These are phyloP conservation scores for Ceratopteris richardii DNA, from an alignment of 75 land plant genomes.

Conservation along the genomic window DNA sequence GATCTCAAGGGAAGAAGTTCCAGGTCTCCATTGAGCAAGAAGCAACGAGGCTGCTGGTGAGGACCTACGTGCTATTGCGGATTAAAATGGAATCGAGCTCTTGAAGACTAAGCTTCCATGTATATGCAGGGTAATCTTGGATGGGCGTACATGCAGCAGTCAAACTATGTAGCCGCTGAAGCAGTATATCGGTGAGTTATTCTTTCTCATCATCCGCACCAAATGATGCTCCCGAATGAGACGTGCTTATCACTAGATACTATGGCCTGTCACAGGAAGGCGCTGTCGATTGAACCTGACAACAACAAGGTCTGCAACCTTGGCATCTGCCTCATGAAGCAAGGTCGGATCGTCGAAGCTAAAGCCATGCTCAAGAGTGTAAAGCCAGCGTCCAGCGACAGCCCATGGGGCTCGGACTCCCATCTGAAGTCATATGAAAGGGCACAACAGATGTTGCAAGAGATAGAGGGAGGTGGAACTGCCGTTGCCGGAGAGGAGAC, in stretches of 20 bases:
- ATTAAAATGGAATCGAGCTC: no score
- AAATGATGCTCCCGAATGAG: neutral
- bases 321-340: slow-evolving; percentile 96
- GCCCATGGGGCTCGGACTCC: slow-evolving; percentile 74
- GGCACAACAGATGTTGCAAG: slow-evolving; percentile 90
- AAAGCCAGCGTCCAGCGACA: slow-evolving; percentile 74
- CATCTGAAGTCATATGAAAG: slow-evolving; percentile 94
- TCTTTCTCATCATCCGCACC: neutral
- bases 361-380: slow-evolving; percentile 63
- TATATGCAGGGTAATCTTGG: slow-evolving; percentile 82
- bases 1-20: slow-evolving; percentile 97
- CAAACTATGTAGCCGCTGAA: slow-evolving; percentile 82
- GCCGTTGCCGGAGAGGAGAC: slow-evolving; percentile 26
- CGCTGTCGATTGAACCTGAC: slow-evolving; percentile 73
- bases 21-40: slow-evolving; percentile 99
- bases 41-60: slow-evolving; percentile 85
- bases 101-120: no score
- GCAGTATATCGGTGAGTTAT: slow-evolving; percentile 52
- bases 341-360: slow-evolving; percentile 86
- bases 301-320: slow-evolving; percentile 99
- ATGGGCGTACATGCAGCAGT: slow-evolving; percentile 98
- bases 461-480: slow-evolving; percentile 39
- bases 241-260: neutral
- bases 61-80: neutral
- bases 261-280: slow-evolving; percentile 36